Evolutionary conservation across 2,329 filamentous ascomycete species (phyloP).

Genomic region (Pseudogymnoascus sp.): DNA sequence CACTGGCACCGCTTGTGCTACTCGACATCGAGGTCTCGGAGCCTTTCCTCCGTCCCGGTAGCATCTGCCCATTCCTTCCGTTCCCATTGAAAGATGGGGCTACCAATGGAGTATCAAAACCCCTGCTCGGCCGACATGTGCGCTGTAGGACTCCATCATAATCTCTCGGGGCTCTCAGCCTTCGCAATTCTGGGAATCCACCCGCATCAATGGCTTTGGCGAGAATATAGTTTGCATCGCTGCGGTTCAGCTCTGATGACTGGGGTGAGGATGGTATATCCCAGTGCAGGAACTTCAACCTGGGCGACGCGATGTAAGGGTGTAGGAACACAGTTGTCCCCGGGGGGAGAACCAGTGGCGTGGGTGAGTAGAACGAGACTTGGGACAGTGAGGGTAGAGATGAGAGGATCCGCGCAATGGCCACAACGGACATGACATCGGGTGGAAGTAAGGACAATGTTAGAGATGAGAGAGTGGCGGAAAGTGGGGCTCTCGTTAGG

Average conservation of each 20-base stretch:
- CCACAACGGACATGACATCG: conserved; percentile 49
- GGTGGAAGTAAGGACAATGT: conserved; percentile 38
- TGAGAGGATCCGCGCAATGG: conserved; percentile 47
- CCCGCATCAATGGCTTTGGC: conserved; percentile 52
- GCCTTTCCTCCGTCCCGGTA: conserved; percentile 22
- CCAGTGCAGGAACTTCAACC: conserved; percentile 52
- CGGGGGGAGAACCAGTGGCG: conserved; percentile 46
- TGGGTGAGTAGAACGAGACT: conserved; percentile 47
- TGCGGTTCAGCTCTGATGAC: conserved; percentile 19
- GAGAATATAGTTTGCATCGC: conserved; percentile 52
- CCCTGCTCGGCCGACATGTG: conserved; percentile 45
- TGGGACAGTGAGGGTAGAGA: conserved; percentile 39
- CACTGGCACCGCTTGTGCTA: conserved; percentile 13
- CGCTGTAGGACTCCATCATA: conserved; percentile 61
- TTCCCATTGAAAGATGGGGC: background rate
- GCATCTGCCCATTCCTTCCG: background rate
- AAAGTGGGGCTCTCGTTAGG: conserved; percentile 46
- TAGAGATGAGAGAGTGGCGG: conserved; percentile 44
- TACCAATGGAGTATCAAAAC: conserved; percentile 16
- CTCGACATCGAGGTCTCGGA: background rate
- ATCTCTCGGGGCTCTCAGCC: conserved; percentile 58
- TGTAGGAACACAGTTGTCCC: conserved; percentile 53
- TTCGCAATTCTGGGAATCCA: conserved; percentile 54
- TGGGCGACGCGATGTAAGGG: conserved; percentile 52
- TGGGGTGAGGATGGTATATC: conserved; percentile 45